phyloP scores from a whole-genome alignment of 1,139 yeast species.

The Lodderomyces elongisporus region DNA sequence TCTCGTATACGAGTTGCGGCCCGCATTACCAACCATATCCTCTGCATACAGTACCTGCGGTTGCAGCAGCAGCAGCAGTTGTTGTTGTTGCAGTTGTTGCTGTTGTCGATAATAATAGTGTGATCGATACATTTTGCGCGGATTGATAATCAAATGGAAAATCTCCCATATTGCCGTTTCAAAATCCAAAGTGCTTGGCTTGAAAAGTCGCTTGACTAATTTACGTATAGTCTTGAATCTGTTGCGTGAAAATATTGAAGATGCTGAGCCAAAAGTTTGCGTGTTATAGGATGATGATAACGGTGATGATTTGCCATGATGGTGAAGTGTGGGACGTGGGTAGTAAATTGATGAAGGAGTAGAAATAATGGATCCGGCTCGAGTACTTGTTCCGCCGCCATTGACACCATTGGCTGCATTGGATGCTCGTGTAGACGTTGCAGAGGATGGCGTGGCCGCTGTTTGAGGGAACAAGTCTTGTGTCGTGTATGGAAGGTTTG shows the following conservation, averaged over 20 bases:
- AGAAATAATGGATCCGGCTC: conserved; percentile 21
- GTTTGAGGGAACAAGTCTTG: conserved; percentile 36
- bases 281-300: neutral
- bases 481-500: conserved; percentile 34
- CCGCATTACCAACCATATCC: no score
- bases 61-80: conserved; percentile 17
- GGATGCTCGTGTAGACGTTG: neutral
- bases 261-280: neutral
- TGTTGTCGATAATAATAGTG: conserved; percentile 64
- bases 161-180: conserved; percentile 94
- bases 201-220: conserved; percentile 44
- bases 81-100: conserved; percentile 19
- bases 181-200: conserved; percentile 80
- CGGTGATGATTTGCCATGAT: neutral
- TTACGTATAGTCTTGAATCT: conserved; percentile 18
- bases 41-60: no score
- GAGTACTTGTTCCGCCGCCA: conserved; percentile 9
- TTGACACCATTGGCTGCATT: neutral
- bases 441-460: conserved; percentile 6
- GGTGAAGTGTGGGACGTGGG: conserved; percentile 9
- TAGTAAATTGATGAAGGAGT: conserved; percentile 15
- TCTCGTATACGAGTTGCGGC: conserved; percentile 57
- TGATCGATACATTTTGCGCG: conserved; percentile 76
- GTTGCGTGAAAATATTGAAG: neutral
- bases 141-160: conserved; percentile 64